Base-by-base conservation (phyloP, 441 rosid genomes). In the Gossypium davidsonii region DNA sequence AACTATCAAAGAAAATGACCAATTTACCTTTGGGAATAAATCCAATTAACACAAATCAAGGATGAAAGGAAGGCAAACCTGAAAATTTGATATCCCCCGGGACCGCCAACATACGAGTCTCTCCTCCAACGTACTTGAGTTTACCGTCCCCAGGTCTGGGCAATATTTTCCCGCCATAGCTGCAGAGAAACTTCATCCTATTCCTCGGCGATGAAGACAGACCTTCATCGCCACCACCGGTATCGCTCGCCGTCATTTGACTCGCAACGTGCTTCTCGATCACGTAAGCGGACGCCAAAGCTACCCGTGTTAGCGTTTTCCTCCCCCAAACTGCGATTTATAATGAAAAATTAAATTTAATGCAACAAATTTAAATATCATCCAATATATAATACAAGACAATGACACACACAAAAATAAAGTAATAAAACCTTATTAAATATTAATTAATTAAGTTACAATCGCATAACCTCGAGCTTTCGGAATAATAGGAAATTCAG, bases 121-220 rank as follows among this genome's bases (percentile, higher is more conserved):
- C 98, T 0, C 98, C 97, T 21, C 97, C 97, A 23, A 88, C 87
- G 67, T 94, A 94, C 80, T 89, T 94, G 73, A 92, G 90, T 28
- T 79, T 72, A 2, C 91, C 91, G 10, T 90, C 97, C 7, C 56
- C 61, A 4, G 87, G 85, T 59, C 90, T 83, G 2, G 89, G 91
- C 78, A 92, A 67, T 70, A 94, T 94, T 83, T 85, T 92, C 63
- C 98, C 97, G 69, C 98, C 94, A 76, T 87, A 83, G 79, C 97
- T 92, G 71, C 93, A 90, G 72, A 90, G 75, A 48, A 94, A 83
- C 84, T 92, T 94, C 25, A 89, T 81, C 79, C 80, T 83, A 70
- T 10, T 70, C 73, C 12, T 81, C 18, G 90, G 87, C 15, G 85
- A 86, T 67, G 76, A 31, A 37, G 71, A 21, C 58, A 26, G 56